Evolutionary conservation across 1,139 yeast genomes (phyloP).

Genomic region (Saccharomyces uvarum): DNA sequence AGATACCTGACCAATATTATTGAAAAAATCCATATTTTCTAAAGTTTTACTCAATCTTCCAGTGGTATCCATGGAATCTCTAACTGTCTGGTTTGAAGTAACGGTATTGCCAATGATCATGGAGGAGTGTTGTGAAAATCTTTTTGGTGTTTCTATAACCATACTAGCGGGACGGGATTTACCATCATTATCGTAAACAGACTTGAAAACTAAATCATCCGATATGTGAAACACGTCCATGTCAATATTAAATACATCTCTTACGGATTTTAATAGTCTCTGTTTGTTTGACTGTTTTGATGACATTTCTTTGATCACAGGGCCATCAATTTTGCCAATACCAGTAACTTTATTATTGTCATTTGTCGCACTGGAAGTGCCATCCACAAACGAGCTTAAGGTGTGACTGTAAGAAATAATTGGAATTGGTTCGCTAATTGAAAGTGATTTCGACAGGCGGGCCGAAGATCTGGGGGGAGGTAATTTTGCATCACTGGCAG

Average conservation of each 20-base stretch:
- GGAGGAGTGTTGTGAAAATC: conserved; percentile 30
- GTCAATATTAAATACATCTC: conserved; percentile 55
- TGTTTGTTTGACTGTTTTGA: conserved; percentile 38
- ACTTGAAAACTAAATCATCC: conserved; percentile 49
- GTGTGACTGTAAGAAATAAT: not conserved
- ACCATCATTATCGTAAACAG: conserved; percentile 35
- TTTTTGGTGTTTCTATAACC: conserved; percentile 40
- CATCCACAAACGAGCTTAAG: not conserved
- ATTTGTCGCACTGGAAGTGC: not conserved
- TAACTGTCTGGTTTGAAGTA: conserved; percentile 9
- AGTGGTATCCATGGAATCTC: conserved; percentile 25
- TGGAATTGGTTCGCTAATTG: conserved; percentile 13
- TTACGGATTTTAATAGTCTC: conserved; percentile 43
- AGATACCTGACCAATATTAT: conserved; percentile 20
- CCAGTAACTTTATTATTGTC: conserved; percentile 32
- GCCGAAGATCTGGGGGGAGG: conserved; percentile 17
- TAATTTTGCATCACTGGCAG: conserved; percentile 25
- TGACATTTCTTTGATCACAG: conserved; percentile 26
- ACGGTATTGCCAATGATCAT: conserved; percentile 6
- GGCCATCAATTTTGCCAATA: conserved; percentile 32
- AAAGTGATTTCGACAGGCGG: conserved; percentile 15
- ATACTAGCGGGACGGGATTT: conserved; percentile 40
- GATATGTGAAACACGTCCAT: conserved; percentile 46
- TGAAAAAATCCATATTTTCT: conserved; percentile 33
- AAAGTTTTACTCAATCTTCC: conserved; percentile 25